Percentiles rank a stretch among this genome's conserved stretches.
These are phyloP conservation scores for Crataegus laevigata DNA, from an alignment of 306 rosid genomes.

Conservation along the genomic window DNA sequence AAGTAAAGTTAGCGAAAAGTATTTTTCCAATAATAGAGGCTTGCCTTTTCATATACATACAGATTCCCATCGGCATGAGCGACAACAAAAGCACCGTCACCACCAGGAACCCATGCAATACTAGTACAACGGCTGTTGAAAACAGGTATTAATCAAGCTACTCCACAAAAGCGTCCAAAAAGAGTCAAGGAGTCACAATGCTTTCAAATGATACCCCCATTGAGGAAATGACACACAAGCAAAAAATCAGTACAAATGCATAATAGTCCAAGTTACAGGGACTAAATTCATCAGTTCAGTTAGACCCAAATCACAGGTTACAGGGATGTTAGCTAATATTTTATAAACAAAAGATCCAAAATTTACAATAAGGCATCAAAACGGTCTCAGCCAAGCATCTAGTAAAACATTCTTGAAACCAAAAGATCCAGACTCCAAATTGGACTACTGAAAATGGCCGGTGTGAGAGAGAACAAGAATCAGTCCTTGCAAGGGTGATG, in stretches of 20 bases:
- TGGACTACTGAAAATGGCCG: not conserved
- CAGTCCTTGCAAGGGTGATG: not conserved
- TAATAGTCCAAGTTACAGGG: not conserved
- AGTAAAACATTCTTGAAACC: not conserved
- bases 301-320: not conserved
- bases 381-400: not conserved
- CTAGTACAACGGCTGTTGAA: slow-evolving; percentile 84
- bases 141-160: slow-evolving; percentile 30
- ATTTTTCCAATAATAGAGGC: slow-evolving; percentile 27
- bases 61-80: slow-evolving; percentile 94
- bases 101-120: slow-evolving; percentile 88
- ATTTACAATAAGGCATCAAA: not conserved
- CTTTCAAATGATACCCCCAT: not conserved
- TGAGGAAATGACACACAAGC: slow-evolving; percentile 2
- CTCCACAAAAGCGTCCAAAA: not conserved
- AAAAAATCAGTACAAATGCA: not conserved
- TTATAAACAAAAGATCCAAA: not conserved
- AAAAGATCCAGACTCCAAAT: not conserved
- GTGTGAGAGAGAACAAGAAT: not conserved
- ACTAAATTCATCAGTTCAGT: not conserved
- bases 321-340: not conserved
- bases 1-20: slow-evolving; percentile 1
- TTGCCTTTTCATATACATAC: slow-evolving; percentile 86
- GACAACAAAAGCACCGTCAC: slow-evolving; percentile 84
- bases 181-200: not conserved